Conservation (phyloP, 1,139 yeast genomes). For the Diutina catenulata region DNA sequence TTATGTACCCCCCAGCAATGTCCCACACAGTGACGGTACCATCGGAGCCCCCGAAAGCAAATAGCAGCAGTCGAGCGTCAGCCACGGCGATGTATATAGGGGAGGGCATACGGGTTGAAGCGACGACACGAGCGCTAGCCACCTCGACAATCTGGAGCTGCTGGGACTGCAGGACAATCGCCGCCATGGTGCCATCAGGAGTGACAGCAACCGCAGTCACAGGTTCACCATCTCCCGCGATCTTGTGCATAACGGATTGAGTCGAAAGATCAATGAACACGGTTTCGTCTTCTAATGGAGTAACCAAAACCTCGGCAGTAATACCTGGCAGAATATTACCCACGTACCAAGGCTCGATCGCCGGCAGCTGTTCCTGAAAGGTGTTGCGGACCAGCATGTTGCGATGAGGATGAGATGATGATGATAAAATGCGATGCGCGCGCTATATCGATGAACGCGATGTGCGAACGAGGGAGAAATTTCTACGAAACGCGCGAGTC, state of each 20-base stretch:
- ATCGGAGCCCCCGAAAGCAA: conserved; percentile 94
- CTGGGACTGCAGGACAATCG: conserved; percentile 75
- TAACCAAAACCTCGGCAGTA: conserved; percentile 61
- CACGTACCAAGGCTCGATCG: conserved; percentile 60
- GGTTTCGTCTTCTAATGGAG: conserved; percentile 67
- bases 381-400: conserved; percentile 2
- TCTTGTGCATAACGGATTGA: conserved; percentile 43
- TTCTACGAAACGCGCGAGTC: too few species aligned
- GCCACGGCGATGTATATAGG: conserved; percentile 73
- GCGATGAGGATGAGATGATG: conserved; percentile 2
- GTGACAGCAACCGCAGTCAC: conserved; percentile 67
- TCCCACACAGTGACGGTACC: conserved; percentile 92
- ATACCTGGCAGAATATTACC: conserved; percentile 56
- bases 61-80: conserved; percentile 72
- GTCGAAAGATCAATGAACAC: conserved; percentile 53
- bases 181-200: conserved; percentile 61
- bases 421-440: background rate
- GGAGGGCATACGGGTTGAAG: conserved; percentile 48
- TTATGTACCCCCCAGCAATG: conserved; percentile 73
- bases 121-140: conserved; percentile 34
- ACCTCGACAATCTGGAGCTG: conserved; percentile 58
- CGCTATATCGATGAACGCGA: too few species aligned
- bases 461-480: too few species aligned
- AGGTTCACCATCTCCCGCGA: conserved; percentile 81
- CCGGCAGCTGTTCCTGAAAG: background rate